Evolutionary conservation across 257 asterid genomes (phyloP).

Genomic region (Solanum etuberosum): DNA sequence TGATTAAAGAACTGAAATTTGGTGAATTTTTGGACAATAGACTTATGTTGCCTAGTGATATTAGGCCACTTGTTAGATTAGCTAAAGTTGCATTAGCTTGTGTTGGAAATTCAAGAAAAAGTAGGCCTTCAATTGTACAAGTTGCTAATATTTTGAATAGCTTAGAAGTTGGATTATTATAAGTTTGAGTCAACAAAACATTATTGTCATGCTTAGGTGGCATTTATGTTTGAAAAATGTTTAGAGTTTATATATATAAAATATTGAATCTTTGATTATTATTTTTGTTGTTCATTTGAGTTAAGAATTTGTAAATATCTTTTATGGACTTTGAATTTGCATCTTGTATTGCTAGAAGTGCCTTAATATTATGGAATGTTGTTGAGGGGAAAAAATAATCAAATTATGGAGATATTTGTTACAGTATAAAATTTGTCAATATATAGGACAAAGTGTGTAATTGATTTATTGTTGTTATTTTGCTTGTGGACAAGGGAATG

Average conservation of each 20-base stretch:
- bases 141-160: slow-evolving; percentile 44
- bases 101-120: slow-evolving; percentile 54
- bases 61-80: slow-evolving; percentile 47
- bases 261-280: background rate
- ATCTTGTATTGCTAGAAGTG: background rate
- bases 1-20: slow-evolving; percentile 45
- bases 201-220: background rate
- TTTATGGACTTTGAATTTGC: background rate
- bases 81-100: slow-evolving; percentile 71
- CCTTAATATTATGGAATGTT: background rate
- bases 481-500: background rate
- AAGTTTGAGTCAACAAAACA: background rate
- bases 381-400: background rate
- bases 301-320: background rate
- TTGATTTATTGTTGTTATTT: background rate
- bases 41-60: slow-evolving; percentile 31
- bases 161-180: slow-evolving; percentile 27
- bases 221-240: background rate
- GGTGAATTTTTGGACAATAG: slow-evolving; percentile 64
- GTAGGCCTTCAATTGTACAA: slow-evolving; percentile 50
- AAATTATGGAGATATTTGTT: background rate
- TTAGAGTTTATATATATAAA: background rate
- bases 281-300: background rate
- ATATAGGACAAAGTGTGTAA: background rate
- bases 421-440: background rate